Evolutionary conservation across 1,139 yeast genomes (phyloP).

Genomic region (Saccharomyces hybrid): DNA sequence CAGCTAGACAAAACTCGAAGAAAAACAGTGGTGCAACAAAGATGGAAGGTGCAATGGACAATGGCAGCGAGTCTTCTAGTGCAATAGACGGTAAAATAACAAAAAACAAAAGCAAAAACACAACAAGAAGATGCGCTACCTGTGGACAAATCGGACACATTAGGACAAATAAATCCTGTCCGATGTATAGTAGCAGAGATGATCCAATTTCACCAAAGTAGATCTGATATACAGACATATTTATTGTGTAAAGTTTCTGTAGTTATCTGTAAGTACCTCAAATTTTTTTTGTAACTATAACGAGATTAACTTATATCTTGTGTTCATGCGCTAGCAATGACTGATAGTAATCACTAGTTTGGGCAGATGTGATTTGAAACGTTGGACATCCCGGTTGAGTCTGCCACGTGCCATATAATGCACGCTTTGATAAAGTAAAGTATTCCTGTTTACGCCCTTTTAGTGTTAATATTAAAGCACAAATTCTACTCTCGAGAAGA

Average conservation of each 20-base stretch:
- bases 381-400: too few species aligned
- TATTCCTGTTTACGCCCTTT: too few species aligned
- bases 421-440: too few species aligned
- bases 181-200: slow-evolving; percentile 51
- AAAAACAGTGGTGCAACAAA: slow-evolving; percentile 18
- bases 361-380: too few species aligned
- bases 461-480: too few species aligned
- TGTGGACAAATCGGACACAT: slow-evolving; percentile 97
- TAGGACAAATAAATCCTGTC: slow-evolving; percentile 80
- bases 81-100: not conserved
- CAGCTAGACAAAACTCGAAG: slow-evolving; percentile 57
- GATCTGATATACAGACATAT: not conserved
- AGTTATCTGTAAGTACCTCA: not conserved
- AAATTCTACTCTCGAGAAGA: too few species aligned
- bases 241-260: not conserved
- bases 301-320: not conserved
- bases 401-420: too few species aligned
- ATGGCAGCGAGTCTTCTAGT: slow-evolving; percentile 29
- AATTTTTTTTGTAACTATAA: not conserved
- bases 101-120: slow-evolving; percentile 42
- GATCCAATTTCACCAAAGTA: slow-evolving; percentile 3
- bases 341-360: too few species aligned
- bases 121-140: slow-evolving; percentile 81
- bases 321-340: not conserved
- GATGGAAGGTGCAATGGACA: slow-evolving; percentile 8